These are phyloP conservation scores for Aureobasidium leucospermi DNA, from an alignment of 2,329 filamentous ascomycete genomes.

Conservation along the genomic window DNA sequence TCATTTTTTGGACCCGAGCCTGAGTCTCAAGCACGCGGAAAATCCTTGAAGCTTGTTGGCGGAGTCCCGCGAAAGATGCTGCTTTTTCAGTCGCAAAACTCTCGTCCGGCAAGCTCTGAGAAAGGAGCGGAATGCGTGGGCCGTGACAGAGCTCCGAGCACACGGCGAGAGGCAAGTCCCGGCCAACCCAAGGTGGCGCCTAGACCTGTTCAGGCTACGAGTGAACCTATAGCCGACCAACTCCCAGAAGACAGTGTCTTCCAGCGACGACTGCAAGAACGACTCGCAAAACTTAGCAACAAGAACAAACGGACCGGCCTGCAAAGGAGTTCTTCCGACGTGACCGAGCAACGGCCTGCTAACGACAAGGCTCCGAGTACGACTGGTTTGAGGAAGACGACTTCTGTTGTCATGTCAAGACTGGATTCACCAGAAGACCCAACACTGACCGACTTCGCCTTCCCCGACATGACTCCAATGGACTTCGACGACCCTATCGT, in stretches of 20 bases:
- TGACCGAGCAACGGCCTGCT: not conserved
- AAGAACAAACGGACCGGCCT: slow-evolving; percentile 17
- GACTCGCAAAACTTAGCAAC: slow-evolving; percentile 24
- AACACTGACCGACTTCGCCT: slow-evolving; percentile 1
- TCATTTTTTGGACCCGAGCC: not conserved
- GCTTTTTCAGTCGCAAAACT: slow-evolving; percentile 33
- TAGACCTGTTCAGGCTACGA: not conserved
- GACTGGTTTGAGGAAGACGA: slow-evolving; percentile 6
- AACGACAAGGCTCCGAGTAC: not conserved
- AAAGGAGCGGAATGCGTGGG: not conserved
- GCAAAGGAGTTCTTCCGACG: slow-evolving; percentile 8
- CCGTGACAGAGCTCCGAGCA: not conserved
- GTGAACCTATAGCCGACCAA: not conserved
- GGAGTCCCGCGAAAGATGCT: slow-evolving; percentile 36
- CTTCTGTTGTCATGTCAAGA: not conserved
- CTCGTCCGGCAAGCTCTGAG: slow-evolving; percentile 4
- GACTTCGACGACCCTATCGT: not conserved
- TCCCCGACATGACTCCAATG: not conserved
- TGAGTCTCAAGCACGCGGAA: slow-evolving; percentile 13
- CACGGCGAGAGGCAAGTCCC: not conserved
- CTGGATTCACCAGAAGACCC: slow-evolving; percentile 10
- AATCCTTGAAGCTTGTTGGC: slow-evolving; percentile 33
- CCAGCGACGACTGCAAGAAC: slow-evolving; percentile 22
- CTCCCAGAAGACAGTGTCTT: slow-evolving; percentile 15
- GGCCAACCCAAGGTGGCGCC: not conserved